Base-by-base conservation (phyloP, 129 eudicot species). In the Dittrichia graveolens region DNA sequence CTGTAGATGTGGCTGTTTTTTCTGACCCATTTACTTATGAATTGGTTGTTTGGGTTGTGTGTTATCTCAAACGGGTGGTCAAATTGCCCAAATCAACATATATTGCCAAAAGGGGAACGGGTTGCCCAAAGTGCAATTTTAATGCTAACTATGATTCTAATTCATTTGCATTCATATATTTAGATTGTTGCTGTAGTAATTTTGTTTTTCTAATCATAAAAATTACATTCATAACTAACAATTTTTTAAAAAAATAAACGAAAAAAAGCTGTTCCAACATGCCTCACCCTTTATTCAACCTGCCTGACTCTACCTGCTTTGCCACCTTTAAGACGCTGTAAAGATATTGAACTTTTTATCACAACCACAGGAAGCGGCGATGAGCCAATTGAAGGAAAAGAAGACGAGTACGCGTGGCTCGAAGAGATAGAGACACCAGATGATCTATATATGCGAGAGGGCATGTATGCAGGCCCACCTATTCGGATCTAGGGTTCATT, bases 381-480 rank as follows among this genome's bases (percentile, higher is more conserved):
- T 46, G 81, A 81, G 59, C 57, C 75, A 4, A 16, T 19, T 43
- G 82, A 57, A 44, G 86, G 77, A 35, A 81, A 75, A 77, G 90
- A 90, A 58, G 90, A 89, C 52, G 92, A 87, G 10, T 93, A 90
- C 46, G 92, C 95, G 37, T 93, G 96, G 96, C 96, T 93, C 58
- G 95, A 90, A n/a, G 95, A 83, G 82, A 78, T 85, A 61, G 74
- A 79, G 39, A 78, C 92, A 60, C 98, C 98, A 3, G 86, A 81
- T 14, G 89, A 93, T 77, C 81, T 89, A 37, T 85, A 87, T 59
- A 93, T 90, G 95, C 80, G 89, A 46, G 16, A 79, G 12, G 98
- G 96, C 35, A 68, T 57, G 55, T 89, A 93, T 75, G 61, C 76
- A 3, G 98, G 98, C 49, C 96, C 96, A 42, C 65, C 75, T n/a